These are phyloP conservation scores for Eucalyptus brandiana DNA, from an alignment of 345 rosid species.

Conservation along the genomic window DNA sequence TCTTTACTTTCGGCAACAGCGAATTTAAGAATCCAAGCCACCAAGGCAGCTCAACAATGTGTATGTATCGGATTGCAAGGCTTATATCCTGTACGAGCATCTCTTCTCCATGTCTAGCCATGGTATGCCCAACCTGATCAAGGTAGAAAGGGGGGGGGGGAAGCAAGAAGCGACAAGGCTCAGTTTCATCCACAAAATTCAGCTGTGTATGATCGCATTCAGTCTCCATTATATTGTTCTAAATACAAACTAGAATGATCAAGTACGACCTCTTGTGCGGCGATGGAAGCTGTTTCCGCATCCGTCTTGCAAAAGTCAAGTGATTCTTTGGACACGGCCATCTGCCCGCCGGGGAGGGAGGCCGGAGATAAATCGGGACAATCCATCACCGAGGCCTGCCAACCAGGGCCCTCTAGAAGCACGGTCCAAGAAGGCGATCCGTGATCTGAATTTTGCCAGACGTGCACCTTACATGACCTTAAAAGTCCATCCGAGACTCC, in stretches of 20 bases:
- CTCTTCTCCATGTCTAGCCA: no score
- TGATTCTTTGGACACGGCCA: background rate
- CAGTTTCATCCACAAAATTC: background rate
- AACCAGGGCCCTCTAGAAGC: background rate
- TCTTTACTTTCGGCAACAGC: no score
- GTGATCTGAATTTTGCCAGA: background rate
- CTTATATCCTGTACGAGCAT: no score
- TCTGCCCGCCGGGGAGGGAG: background rate
- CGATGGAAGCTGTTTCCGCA: background rate
- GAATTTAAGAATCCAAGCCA: no score
- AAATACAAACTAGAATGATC: background rate
- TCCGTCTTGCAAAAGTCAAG: background rate
- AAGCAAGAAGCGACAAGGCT: background rate
- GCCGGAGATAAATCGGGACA: background rate
- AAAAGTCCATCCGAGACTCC: background rate
- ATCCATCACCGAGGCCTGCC: background rate
- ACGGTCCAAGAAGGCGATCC: background rate
- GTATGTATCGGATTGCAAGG: no score
- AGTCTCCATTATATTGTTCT: background rate
- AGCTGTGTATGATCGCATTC: no score
- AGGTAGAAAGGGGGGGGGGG: no score
- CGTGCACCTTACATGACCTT: background rate
- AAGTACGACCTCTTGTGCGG: background rate
- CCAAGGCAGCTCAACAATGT: no score
- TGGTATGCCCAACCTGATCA: no score